Base-by-base conservation (phyloP, 164 flowering plant genomes). In the Euptelea pleiosperma region DNA sequence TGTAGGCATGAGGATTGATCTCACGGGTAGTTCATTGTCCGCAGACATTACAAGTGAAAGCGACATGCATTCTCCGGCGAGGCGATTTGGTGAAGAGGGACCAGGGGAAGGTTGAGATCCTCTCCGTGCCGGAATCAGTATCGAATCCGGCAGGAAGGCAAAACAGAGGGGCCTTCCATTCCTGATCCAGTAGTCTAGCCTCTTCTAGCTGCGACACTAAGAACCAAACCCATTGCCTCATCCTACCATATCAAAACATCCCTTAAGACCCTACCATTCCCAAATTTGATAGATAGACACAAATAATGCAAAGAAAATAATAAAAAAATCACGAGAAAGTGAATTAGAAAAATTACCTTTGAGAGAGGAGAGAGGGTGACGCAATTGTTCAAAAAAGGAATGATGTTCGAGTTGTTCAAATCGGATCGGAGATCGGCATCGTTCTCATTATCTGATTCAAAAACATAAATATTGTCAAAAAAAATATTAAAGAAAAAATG, bases 161-260 rank as follows among this genome's bases (percentile, higher is more conserved):
- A n/a, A n/a, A 59, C 73, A 0, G 94, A 61, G 0, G 96, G 96
- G 1, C 96, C 98, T 69, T 91, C 98, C 96, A 91, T 85, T 12
- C 92, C 98, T 0, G 98, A 89, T 8, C 88, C 92, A 12, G 96
- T 91, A 10, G 91, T 91, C 98, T 96, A 89, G 0, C 96, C 98
- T 60, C 88, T 69, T 8, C 85, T 84, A 0, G 86, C 63, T 0
- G 95, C 96, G 10, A 95, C 94, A 58, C 89, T 86, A 70, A 91
- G 40, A 25, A 81, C 95, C 79, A 87, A 67, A 16, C 96, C 96
- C 96, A 91, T 89, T 7, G 98, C 98, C 1, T 68, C 87, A 75
- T 91, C 96, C 98, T 91, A 58, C 26, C 26, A 50, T 26, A 49
- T 18, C 57, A 43, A 10, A 45, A 29, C 33, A 46, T 24, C 21